Base-by-base conservation (phyloP, 208 protist species). In the Porcisia deanei region DNA sequence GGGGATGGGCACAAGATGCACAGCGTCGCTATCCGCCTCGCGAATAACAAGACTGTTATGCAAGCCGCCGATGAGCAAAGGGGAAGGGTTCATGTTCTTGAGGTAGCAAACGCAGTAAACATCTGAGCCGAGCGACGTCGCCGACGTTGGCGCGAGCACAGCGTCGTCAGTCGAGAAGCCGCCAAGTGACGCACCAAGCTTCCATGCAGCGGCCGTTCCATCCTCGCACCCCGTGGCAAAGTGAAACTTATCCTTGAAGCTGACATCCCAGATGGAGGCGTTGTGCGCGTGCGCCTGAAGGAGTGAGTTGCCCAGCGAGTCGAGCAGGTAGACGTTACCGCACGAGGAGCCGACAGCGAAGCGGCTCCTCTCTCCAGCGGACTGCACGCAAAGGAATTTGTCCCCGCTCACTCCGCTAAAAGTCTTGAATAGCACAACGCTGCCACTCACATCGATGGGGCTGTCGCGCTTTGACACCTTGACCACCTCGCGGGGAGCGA, bases 241-340 rank as follows among this genome's bases (percentile, higher is more conserved):
- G 65, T 82, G 69, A 49, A 83, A 91, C 76, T 88, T 91, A 58
- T 89, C 85, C 43, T 70, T 80, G 80, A 94, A 96, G 78, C 80
- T 85, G 49, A 96, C 61, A 57, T 94, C 91, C 90, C 91, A 96
- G 68, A 96, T 93, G 16, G 89, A 85, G 55, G 83, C 80, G 55
- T 92, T 85, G 80, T 96, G 91, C 5, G 81, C 87, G 82, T 96
- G 91, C 3, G 88, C 84, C 78, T 94, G 89, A 60, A 96, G 77
- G n/a, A 96, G 83, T 25, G 91, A 93, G 73, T 93, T 92, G 8
- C 91, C 91, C 16, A 91, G 80, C 9, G 81, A 78, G 70, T 96
- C 91, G 6, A 96, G 67, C 73, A 96, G 93, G 87, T 96, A 96
- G 7, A 96, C 82, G 74, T 96, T 94, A 63, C 91, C 91, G 73